Conservation (phyloP, 305 asterid species). For the Ajuga reptans region DNA sequence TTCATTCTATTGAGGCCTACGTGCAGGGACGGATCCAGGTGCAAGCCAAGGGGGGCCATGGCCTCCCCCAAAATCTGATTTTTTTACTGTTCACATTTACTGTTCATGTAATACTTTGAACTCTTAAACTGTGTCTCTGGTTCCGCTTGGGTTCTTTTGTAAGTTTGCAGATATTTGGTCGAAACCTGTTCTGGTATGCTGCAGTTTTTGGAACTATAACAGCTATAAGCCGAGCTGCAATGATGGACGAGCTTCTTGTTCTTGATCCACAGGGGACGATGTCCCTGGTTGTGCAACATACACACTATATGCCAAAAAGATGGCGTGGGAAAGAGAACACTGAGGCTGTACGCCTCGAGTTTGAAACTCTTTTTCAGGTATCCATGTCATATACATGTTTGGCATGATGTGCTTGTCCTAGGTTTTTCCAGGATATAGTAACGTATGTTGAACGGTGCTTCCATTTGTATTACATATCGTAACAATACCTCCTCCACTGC, state of each 20-base stretch:
- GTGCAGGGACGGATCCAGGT: too few species aligned
- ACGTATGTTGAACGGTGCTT: background rate
- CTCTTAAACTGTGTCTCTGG: too few species aligned
- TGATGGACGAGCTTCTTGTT: constrained; percentile 71
- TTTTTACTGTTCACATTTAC: too few species aligned
- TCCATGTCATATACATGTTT: background rate
- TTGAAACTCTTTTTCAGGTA: constrained; percentile 96
- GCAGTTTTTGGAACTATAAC: constrained; percentile 97
- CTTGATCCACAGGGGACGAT: constrained; percentile 78
- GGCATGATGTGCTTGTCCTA: background rate
- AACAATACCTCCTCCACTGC: background rate
- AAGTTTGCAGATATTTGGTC: constrained; percentile 76
- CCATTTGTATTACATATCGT: background rate
- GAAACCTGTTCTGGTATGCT: constrained; percentile 91
- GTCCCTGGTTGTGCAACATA: constrained; percentile 76
- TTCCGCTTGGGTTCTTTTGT: too few species aligned
- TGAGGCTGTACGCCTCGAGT: constrained; percentile 61
- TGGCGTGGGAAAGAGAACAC: constrained; percentile 96
- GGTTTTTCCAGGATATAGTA: background rate
- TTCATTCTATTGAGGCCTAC: too few species aligned
- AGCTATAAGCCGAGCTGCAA: constrained; percentile 88
- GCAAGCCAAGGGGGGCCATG: too few species aligned
- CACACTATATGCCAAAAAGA: constrained; percentile 91
- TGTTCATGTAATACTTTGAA: too few species aligned
- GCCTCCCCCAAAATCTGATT: too few species aligned